Conservation (phyloP, 2,329 filamentous ascomycete genomes). For the Aspergillus ustus region DNA sequence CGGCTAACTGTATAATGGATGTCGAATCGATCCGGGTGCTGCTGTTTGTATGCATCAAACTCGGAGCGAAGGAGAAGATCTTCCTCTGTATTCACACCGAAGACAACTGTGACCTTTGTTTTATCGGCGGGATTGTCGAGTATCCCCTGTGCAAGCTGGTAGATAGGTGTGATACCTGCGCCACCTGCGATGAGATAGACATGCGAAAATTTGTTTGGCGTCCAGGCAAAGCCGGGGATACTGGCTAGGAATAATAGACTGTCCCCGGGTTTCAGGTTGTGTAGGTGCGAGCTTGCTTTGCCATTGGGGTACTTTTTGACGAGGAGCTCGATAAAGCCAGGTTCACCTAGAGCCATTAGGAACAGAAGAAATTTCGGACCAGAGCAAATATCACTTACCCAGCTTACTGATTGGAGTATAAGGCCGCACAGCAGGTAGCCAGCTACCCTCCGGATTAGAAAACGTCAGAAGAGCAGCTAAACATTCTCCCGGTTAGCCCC, state of each 20-base stretch:
- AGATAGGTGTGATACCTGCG: slow-evolving; percentile 73
- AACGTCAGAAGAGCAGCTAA: slow-evolving; percentile 63
- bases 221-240: slow-evolving; percentile 61
- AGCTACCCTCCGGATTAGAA: slow-evolving; percentile 61
- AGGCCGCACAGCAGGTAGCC: slow-evolving; percentile 65
- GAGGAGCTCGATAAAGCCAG: slow-evolving; percentile 65
- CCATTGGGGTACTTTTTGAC: slow-evolving; percentile 72
- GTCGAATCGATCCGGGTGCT: slow-evolving; percentile 60
- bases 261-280: slow-evolving; percentile 67
- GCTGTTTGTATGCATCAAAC: slow-evolving; percentile 56
- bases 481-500: not conserved
- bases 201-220: slow-evolving; percentile 52
- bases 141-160: slow-evolving; percentile 66
- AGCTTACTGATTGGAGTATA: slow-evolving; percentile 67
- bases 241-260: slow-evolving; percentile 61
- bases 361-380: not conserved
- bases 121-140: slow-evolving; percentile 64
- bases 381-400: slow-evolving; percentile 39
- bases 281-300: slow-evolving; percentile 67
- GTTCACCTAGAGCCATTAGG: slow-evolving; percentile 50
- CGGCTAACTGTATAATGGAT: slow-evolving; percentile 63
- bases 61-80: slow-evolving; percentile 65
- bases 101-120: slow-evolving; percentile 68
- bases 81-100: slow-evolving; percentile 67
- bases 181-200: slow-evolving; percentile 73